Base-by-base conservation (phyloP, 306 rosid genomes). In the Inga laurina region DNA sequence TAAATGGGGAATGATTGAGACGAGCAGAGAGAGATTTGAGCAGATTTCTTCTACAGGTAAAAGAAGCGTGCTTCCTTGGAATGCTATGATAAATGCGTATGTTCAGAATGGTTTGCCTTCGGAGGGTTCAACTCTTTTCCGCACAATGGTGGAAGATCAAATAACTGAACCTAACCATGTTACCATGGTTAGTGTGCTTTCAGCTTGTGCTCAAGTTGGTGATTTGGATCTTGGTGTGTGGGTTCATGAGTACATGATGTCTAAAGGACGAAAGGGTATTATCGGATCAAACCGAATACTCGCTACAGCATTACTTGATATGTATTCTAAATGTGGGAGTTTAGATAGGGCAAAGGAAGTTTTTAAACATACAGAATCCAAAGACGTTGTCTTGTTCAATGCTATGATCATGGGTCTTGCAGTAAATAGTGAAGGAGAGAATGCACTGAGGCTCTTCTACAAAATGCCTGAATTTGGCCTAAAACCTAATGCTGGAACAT, bases 341-440 rank as follows among this genome's bases (percentile, higher is more conserved):
- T 76, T 90, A 82, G 86, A 82, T 65, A 88, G 54, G 72, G 95
- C 92, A 77, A 88, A 88, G 78, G 83, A 85, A 79, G 92, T 91
- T 85, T 91, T 92, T 83, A 80, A 90, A 81, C 81, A 81, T 69
- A 76, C 90, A 84, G 59, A 71, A 72, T 76, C 77, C 69, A 88
- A 90, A 90, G 93, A 91, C 83, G 86, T 79, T 64, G 90, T 91
- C 84, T 85, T 89, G 34, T 88, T 90, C 86, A 91, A 90, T 57
- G 90, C 90, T 72, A 90, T 90, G 91, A 84, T 91, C 77, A 90
- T 91, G 93, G 92, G 95, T 79, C 91, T 90, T 80, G 95, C 92
- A 59, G 85, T 87, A 5, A 87, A 91, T 34, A 85, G 96, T 57
- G 82, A 90, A 75, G 93, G 89, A 80, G 87, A 80, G 74, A 89